A percentile compares a stretch with the other conserved stretches of the same genome.
These are phyloP conservation scores for Geranium brycei DNA, from an alignment of 345 rosid species.

Conservation along the genomic window DNA sequence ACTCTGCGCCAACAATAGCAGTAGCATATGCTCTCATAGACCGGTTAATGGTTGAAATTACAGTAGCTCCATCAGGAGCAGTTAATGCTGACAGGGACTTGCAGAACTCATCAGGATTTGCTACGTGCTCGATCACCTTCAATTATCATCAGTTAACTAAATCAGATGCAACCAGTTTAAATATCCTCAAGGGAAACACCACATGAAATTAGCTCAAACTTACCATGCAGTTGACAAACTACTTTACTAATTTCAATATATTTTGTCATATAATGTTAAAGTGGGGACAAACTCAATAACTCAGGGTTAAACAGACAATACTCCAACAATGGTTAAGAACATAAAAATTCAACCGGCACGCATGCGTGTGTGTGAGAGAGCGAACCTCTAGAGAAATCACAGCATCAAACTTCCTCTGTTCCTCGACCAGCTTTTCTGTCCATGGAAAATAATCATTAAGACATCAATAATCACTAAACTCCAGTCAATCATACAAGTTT, in stretches of 20 bases:
- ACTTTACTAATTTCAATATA: too few relatives aligned
- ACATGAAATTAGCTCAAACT: too few relatives aligned
- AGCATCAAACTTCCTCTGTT: conserved; percentile 65
- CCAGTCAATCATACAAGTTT: too few relatives aligned
- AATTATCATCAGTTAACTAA: neutral
- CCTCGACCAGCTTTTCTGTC: conserved; percentile 73
- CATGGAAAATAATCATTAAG: conserved; percentile 11
- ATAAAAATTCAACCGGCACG: neutral
- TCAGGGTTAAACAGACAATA: neutral
- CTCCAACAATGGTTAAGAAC: neutral
- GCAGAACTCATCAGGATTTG: conserved; percentile 84
- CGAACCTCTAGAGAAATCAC: conserved; percentile 76
- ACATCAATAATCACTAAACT: neutral
- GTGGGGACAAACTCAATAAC: too few relatives aligned
- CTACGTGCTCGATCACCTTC: conserved; percentile 93
- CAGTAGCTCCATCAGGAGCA: conserved; percentile 50
- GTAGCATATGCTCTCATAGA: conserved; percentile 76
- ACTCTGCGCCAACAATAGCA: conserved; percentile 81
- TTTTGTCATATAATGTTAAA: too few relatives aligned
- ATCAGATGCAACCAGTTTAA: neutral
- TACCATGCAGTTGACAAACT: too few relatives aligned
- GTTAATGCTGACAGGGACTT: conserved; percentile 67
- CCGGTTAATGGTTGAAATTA: conserved; percentile 77
- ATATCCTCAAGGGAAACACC: too few relatives aligned
- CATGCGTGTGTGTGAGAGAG: neutral